phyloP scores from a whole-genome alignment of 2,329 filamentous ascomycete genomes.

The Colletotrichum horii region DNA sequence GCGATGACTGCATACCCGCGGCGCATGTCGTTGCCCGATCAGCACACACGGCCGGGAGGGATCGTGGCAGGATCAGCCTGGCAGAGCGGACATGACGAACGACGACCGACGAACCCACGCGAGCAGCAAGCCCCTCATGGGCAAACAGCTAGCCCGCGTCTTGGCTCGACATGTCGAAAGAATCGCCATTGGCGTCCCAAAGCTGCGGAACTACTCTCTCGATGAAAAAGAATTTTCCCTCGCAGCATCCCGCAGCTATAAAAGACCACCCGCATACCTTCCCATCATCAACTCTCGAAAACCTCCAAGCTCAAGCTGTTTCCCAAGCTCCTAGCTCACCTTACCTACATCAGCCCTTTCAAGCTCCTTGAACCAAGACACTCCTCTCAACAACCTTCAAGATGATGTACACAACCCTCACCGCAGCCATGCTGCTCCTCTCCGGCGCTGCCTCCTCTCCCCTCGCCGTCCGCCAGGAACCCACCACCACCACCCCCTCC shows the following conservation, averaged over 20 bases:
- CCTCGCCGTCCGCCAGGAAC: constrained; percentile 27
- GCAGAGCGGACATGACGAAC: not conserved
- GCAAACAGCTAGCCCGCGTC: not conserved
- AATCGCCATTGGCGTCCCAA: not conserved
- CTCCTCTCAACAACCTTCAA: not conserved
- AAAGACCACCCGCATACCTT: not conserved
- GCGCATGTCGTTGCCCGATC: not conserved
- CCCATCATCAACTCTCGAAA: not conserved
- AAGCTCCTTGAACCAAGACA: not conserved
- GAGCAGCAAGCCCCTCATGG: not conserved
- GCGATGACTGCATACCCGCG: not conserved
- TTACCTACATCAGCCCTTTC: not conserved
- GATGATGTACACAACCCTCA: constrained; percentile 16
- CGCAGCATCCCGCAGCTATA: constrained; percentile 11
- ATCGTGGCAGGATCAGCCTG: constrained; percentile 1
- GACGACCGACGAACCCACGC: not conserved
- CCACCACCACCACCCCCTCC: constrained; percentile 18
- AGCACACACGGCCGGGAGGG: not conserved
- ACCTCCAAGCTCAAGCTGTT: not conserved
- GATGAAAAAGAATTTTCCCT: not conserved
- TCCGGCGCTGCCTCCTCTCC: constrained; percentile 29
- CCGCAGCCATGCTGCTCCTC: constrained; percentile 27
- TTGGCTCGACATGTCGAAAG: constrained; percentile 1
- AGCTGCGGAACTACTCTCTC: not conserved
- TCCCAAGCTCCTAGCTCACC: not conserved